Evolutionary conservation across 257 asterid genomes (phyloP), one percentile per base, ranked within the genome.

Genomic region (Nicotiana sylvestris): DNA sequence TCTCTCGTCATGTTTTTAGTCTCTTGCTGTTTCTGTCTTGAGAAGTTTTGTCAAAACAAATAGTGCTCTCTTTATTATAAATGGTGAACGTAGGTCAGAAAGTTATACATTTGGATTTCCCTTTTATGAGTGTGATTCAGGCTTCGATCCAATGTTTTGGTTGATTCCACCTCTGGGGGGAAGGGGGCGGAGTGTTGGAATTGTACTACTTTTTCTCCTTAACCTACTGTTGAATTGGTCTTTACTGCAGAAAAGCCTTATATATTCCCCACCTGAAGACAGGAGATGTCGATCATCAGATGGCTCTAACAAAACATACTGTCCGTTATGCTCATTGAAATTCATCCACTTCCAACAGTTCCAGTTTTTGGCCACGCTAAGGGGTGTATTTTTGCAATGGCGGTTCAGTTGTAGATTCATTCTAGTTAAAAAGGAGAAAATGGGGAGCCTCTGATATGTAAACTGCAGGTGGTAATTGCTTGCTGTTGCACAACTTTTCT

Each of bases 401-500:
- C 17, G 57, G 64, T 29, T 76, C 65, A 76, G 30, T 51, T 29
- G 17, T 76, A 51, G 80, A 76, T 53, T 76, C 43, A 3, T 76
- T 76, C 46, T 76, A 51, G 80, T 76, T 76, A 53, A 53, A 76
- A 76, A 27, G 80, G 62, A 25, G 16, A 51, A 53, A 74, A 74
- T 1, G 29, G 64, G 46, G 64, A 51, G 64, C 64, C 46, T 27
- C 55, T 32, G 29, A 76, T 76, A 76, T 76, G 64, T 76, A 51
- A 16, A 51, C 27, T 2, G 61, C 46, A 76, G 80, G 80, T 49
- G 43, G 27, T 74, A 51, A 74, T 51, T 74, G 37, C 79, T 72
- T 72, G 79, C 39, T 29, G 46, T 8, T 76, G 29, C 29, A 16
- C 29, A 15, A 76, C 80, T 15, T 25, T 11, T 76, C 16, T 74